Evolutionary conservation across 345 rosid species (phyloP), one percentile per base, ranked within the genome.

Genomic region (Syzygium aqueum): DNA sequence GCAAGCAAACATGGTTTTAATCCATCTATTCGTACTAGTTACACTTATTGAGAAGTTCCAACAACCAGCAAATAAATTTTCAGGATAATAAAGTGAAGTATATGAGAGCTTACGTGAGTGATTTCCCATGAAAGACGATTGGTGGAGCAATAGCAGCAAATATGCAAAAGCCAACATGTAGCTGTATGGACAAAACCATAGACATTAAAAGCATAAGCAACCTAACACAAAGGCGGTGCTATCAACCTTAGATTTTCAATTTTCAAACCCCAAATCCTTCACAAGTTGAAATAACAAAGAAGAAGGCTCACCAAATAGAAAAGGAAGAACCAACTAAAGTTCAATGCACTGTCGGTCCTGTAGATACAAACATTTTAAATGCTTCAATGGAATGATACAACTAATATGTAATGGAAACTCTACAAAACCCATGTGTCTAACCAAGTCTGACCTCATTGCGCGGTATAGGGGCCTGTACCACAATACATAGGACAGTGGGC

Each of bases 131-230:
- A 91, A 98, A 98, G 88, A 98, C 94, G 59, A 98, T 65, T 11
- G 99, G 99, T 77, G 99, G 99, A 85, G 99, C 99, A 90, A 98
- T 95, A 85, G 99, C 97, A n/a, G 99, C 98, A 92, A 98, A 88
- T 51, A 98, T 94, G 92, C 99, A 96, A 91, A 98, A 96, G 78
- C 93, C 97, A 90, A 96, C 90, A 91, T 98, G 99, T 85, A 98
- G 87, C 99, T 98, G 97, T 90, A 87, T 46, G 77, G 27, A 84
- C 63, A 85, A 82, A 86, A 84, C 23, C 59, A 86, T 77, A 53
- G 22, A 52, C 22, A 82, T 22, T 50, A 13, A 21, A 19, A 84
- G n/a, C 33, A 46, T 6, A 86, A 63, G 37, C 8, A 63, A 78
- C 77, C 83, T 22, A 53, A 19, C 46, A 40, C 17, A 46, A 46